Conservation (phyloP, 805 yeast species). For the Jamesozyma hellenica region DNA sequence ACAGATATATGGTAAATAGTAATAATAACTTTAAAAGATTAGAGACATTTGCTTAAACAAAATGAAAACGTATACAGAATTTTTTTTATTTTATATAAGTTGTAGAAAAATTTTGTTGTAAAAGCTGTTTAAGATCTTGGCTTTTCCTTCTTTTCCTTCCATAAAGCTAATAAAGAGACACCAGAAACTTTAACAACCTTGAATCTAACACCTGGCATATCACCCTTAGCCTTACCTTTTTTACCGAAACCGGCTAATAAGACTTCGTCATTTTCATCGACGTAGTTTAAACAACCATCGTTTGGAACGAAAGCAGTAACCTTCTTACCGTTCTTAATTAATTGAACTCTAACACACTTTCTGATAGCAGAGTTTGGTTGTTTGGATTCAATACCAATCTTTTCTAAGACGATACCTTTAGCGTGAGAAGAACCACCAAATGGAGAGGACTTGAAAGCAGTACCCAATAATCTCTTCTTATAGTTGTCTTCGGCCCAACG, state of each 20-base stretch:
- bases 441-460: constrained; percentile 99
- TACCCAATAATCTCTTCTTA: constrained; percentile 98
- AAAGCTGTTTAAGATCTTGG: constrained; percentile 77
- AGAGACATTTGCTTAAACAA: constrained; percentile 3
- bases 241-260: constrained; percentile 99
- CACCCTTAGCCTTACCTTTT: constrained; percentile 99
- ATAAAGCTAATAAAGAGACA: constrained; percentile 97
- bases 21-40: background rate
- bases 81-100: constrained; percentile 1
- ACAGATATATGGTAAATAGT: no score
- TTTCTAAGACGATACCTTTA: constrained; percentile 98
- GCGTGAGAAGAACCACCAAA: constrained; percentile 99
- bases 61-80: constrained; percentile 4
- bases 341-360: constrained; percentile 99
- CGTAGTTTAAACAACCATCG: constrained; percentile 99
- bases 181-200: constrained; percentile 99
- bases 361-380: constrained; percentile 99
- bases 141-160: constrained; percentile 99
- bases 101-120: background rate
- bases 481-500: constrained; percentile 99
- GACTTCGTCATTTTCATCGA: constrained; percentile 99
- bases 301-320: constrained; percentile 99
- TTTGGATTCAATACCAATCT: constrained; percentile 99
- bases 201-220: constrained; percentile 99
- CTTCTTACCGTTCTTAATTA: constrained; percentile 99